phyloP scores from a whole-genome alignment of 2,329 filamentous ascomycete genomes.

The Penicillium aurantiogriseum region DNA sequence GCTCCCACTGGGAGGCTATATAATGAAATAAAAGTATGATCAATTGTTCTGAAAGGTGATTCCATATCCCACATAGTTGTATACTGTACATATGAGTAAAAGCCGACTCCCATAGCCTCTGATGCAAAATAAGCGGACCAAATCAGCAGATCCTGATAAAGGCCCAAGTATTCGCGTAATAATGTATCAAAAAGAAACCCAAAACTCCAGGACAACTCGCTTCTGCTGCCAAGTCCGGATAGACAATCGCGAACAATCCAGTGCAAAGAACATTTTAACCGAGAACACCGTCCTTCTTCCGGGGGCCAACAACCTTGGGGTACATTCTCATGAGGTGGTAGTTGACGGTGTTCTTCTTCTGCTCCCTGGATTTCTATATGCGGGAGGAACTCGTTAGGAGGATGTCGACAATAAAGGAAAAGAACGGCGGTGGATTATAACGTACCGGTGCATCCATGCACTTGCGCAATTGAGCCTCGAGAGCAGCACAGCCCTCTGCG shows the following conservation, averaged over 20 bases:
- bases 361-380: slow-evolving; percentile 53
- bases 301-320: slow-evolving; percentile 67
- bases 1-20: too few relatives aligned
- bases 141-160: slow-evolving; percentile 10
- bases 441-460: slow-evolving; percentile 80
- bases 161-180: slow-evolving; percentile 2
- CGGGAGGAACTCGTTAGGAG: slow-evolving; percentile 3
- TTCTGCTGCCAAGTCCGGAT: slow-evolving; percentile 6
- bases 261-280: slow-evolving; percentile 25
- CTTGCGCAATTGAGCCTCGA: slow-evolving; percentile 61
- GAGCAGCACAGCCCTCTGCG: slow-evolving; percentile 56
- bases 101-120: slow-evolving; percentile 21
- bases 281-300: slow-evolving; percentile 59
- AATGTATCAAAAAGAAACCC: slow-evolving; percentile 16
- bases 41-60: slow-evolving; percentile 20
- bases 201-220: slow-evolving; percentile 19
- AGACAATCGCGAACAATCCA: neutral
- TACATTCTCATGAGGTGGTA: slow-evolving; percentile 81
- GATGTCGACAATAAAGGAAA: neutral
- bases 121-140: slow-evolving; percentile 12
- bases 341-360: slow-evolving; percentile 79
- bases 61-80: slow-evolving; percentile 21
- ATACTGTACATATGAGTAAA: slow-evolving; percentile 30
- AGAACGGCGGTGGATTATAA: slow-evolving; percentile 24
- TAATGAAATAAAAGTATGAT: neutral